phyloP scores from a whole-genome alignment of 139 green algal species.

The Chlamydomonas incerta region DNA sequence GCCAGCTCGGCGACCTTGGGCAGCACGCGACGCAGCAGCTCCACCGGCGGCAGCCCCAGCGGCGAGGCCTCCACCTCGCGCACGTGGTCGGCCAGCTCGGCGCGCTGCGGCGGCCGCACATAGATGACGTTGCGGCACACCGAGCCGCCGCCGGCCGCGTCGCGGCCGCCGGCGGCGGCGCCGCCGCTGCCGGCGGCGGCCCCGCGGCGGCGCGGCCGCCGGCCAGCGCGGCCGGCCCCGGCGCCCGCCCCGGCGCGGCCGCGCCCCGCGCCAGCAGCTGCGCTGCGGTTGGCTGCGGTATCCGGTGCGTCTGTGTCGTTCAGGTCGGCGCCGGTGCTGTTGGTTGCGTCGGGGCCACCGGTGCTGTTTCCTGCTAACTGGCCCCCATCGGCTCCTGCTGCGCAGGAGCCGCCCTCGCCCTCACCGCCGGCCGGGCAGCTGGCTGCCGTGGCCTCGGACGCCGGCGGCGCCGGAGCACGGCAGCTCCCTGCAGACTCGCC shows the following conservation, averaged over 20 bases:
- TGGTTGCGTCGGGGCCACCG: too few species aligned
- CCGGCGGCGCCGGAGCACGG: too few species aligned
- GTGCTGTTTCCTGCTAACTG: too few species aligned
- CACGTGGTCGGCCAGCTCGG: slow-evolving; percentile 28
- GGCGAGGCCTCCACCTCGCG: slow-evolving; percentile 9
- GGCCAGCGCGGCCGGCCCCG: neutral
- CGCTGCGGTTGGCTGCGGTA: neutral
- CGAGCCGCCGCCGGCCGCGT: neutral
- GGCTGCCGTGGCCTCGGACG: neutral
- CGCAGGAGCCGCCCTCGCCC: neutral
- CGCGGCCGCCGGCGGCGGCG: neutral
- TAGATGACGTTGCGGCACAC: slow-evolving; percentile 14
- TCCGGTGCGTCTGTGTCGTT: too few species aligned
- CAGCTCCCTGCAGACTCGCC: too few species aligned
- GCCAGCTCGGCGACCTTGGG: neutral
- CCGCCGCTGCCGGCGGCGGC: neutral
- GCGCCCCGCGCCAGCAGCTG: neutral
- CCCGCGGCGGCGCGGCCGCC: neutral
- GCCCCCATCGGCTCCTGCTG: too few species aligned
- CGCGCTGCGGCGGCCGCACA: neutral
- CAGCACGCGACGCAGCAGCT: neutral
- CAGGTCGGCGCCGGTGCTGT: too few species aligned
- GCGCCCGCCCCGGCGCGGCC: neutral
- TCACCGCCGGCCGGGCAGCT: neutral
- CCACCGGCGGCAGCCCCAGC: neutral